These are phyloP conservation scores for Pyrenophora graminea DNA, from an alignment of 2,329 filamentous ascomycete species.

Conservation along the genomic window DNA sequence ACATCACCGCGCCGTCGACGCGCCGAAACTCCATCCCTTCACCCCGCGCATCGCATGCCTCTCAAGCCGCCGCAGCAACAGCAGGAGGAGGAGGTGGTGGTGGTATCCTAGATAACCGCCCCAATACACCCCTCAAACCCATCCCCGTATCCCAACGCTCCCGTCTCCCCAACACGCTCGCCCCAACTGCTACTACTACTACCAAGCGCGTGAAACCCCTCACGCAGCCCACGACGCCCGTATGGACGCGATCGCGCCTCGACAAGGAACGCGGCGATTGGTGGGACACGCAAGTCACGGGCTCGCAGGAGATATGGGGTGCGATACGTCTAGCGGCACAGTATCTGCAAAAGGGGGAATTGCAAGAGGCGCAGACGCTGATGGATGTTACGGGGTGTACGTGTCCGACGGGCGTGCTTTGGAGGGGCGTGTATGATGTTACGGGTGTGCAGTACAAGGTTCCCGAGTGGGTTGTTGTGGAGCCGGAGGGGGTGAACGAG, in stretches of 20 bases:
- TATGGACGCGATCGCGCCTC: conserved; percentile 65
- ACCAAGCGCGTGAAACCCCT: conserved; percentile 28
- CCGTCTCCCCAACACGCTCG: conserved; percentile 34
- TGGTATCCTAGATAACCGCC: conserved; percentile 17
- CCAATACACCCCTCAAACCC: conserved; percentile 33
- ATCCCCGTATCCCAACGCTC: conserved; percentile 33
- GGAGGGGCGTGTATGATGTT: conserved; percentile 52
- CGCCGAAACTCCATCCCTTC: conserved; percentile 22
- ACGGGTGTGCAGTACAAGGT: conserved; percentile 50
- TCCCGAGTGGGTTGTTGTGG: conserved; percentile 52
- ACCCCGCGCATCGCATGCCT: conserved; percentile 27
- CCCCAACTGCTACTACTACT: conserved; percentile 22
- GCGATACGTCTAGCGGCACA: conserved; percentile 71
- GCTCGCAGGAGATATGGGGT: conserved; percentile 78
- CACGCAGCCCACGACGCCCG: conserved; percentile 22
- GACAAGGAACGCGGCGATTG: conserved; percentile 77
- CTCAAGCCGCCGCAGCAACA: conserved; percentile 8
- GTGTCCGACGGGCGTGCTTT: conserved; percentile 50
- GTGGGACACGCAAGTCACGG: conserved; percentile 87
- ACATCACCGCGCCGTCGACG: conserved; percentile 36
- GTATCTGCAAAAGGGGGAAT: conserved; percentile 62
- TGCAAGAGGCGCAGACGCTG: conserved; percentile 71
- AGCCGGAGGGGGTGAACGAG: conserved; percentile 47
- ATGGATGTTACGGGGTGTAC: conserved; percentile 71
- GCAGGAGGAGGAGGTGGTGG: too few species aligned